Evolutionary conservation across 2,329 filamentous ascomycete species (phyloP).

Genomic region (Curvularia sp.): DNA sequence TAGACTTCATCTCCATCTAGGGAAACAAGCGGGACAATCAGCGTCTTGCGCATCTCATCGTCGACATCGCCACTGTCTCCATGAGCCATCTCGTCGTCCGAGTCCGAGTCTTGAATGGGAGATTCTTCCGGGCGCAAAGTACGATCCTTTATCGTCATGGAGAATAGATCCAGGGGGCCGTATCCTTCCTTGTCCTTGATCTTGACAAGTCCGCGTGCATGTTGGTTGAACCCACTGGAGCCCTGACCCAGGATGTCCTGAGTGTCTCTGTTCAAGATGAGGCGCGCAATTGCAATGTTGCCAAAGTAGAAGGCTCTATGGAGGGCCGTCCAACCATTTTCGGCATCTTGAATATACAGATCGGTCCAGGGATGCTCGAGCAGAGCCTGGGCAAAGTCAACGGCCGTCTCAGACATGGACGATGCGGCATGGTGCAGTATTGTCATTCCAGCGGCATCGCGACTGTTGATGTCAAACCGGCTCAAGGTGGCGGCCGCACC

Average conservation of each 20-base stretch:
- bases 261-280: constrained; percentile 80
- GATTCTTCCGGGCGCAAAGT: constrained; percentile 59
- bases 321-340: constrained; percentile 95
- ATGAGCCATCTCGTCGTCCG: constrained; percentile 57
- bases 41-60: constrained; percentile 35
- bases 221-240: constrained; percentile 63
- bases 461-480: constrained; percentile 79
- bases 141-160: constrained; percentile 82
- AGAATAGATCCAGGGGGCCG: constrained; percentile 92
- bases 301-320: constrained; percentile 90
- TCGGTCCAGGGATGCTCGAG: constrained; percentile 84
- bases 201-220: constrained; percentile 81
- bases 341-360: constrained; percentile 82
- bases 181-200: constrained; percentile 95
- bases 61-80: constrained; percentile 54
- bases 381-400: constrained; percentile 78
- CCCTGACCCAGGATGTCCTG: constrained; percentile 69
- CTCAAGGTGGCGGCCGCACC: constrained; percentile 54
- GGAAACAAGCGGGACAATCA: constrained; percentile 41
- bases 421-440: constrained; percentile 84
- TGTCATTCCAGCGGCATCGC: constrained; percentile 81
- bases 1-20: constrained; percentile 83
- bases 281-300: constrained; percentile 83
- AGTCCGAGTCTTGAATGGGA: constrained; percentile 56
- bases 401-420: constrained; percentile 71